Evolutionary conservation across 768 basidiomycete species (phyloP).

Genomic region (Auricularia heimuer): DNA sequence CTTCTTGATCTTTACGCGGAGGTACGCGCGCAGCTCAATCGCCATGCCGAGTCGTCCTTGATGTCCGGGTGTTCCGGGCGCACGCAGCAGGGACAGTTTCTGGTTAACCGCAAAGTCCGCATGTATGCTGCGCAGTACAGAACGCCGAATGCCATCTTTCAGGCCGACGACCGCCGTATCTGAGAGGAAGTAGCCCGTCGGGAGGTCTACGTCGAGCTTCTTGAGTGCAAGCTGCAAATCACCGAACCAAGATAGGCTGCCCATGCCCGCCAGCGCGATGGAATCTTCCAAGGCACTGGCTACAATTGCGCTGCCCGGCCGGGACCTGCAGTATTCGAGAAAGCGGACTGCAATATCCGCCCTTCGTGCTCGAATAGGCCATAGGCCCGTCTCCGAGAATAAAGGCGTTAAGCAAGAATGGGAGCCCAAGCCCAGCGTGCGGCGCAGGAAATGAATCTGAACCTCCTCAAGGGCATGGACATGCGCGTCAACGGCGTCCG

Average conservation of each 20-base stretch:
- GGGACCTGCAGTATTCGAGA: conserved; percentile 8
- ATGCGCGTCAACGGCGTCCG: conserved; percentile 5
- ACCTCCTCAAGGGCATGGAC: conserved; percentile 10
- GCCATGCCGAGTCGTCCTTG: background rate
- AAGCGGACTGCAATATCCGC: conserved; percentile 13
- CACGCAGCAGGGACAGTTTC: too few relatives aligned
- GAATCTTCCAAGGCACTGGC: background rate
- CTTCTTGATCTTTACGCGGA: background rate
- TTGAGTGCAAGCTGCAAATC: background rate
- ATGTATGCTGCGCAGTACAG: background rate
- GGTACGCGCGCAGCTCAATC: background rate
- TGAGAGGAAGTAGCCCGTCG: background rate
- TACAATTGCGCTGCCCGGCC: background rate
- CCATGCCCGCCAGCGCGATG: background rate
- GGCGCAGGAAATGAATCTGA: conserved; percentile 15
- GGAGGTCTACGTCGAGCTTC: background rate
- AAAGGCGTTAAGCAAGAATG: conserved; percentile 12
- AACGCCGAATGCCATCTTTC: background rate
- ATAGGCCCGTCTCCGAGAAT: conserved; percentile 18
- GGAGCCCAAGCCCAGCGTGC: conserved; percentile 14
- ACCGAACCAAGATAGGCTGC: background rate
- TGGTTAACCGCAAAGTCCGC: too few relatives aligned
- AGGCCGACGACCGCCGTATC: background rate
- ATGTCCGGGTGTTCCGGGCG: background rate
- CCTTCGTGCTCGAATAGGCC: conserved; percentile 15